Evolutionary conservation across 192 early-diverging fungal species (phyloP), one percentile per base, ranked within the genome.

Genomic region (Paraglomus brasilianum): DNA sequence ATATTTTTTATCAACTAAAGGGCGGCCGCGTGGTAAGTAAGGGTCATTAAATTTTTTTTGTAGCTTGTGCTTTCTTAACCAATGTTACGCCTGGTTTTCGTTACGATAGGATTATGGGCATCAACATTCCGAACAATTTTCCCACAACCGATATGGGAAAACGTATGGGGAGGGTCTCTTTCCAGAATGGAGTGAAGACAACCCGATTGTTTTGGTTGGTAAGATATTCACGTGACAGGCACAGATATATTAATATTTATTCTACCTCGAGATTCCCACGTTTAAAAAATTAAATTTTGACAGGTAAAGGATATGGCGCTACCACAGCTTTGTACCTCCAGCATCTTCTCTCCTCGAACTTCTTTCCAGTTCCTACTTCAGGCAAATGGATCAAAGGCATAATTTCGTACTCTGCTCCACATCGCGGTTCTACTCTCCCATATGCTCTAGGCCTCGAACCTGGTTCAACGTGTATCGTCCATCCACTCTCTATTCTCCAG

Each of bases 1-100:
- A 69, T 14, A 43, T 58, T 46, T 69, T 55, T 43, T 69, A 69
- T 58, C 67, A 69, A 47, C 22, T 69, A 6, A 69, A 58, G 48
- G 67, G 67, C 9, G 67, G 67, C 9, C 67, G 58, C 56, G 67
- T 69, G 21, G 67, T 69, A 59, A 21, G 67, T 69, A 59, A 21
- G 67, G 56, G n/a, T 11, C 15, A 15, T 41, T 42, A 1, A 13
- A 24, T 24, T 49, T 66, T 50, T 50, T 38, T 5, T 14, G 10
- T 30, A 30, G 3, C 30, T 30, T 30, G 1, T 3, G 3, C 30
- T 2, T 30, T 30, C 30, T 30, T 30, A 3, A 30, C 30, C 30
- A 30, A 30, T 30, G 30, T 30, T 30, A 30, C 30, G 30, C 30
- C 30, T 30, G 30, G 3, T 30, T 30, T 30, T 30, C 30, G 30